Percentiles rank a stretch among this genome's conserved stretches.
Evolutionary conservation across 2,329 filamentous ascomycete species (phyloP).

Genomic region (Cladorrhinum sp.): DNA sequence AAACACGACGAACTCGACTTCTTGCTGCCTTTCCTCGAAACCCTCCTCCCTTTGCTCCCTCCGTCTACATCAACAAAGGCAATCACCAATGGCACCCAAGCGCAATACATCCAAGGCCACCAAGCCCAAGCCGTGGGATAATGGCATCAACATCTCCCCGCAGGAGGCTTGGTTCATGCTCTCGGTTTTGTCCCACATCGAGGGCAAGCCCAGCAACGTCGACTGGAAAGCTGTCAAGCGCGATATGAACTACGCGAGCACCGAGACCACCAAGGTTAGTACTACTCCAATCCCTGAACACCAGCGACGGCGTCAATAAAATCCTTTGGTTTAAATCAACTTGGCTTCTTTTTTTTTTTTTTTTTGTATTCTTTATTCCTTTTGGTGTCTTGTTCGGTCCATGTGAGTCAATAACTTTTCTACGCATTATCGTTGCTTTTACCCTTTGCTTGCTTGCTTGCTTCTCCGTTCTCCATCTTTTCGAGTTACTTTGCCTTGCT

Average conservation of each 20-base stretch:
- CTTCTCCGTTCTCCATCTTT: background rate
- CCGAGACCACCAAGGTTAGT: constrained; percentile 43
- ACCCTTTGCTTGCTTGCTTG: too few species aligned
- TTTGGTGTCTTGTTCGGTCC: background rate
- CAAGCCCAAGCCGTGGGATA: background rate
- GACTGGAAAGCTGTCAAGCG: constrained; percentile 48
- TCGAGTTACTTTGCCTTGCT: too few species aligned
- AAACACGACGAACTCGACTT: too few species aligned
- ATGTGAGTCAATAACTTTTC: too few species aligned
- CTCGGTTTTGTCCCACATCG: constrained; percentile 41
- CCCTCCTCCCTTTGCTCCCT: background rate
- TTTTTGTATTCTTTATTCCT: background rate
- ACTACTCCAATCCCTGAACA: too few species aligned
- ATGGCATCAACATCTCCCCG: constrained; percentile 35
- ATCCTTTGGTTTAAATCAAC: background rate
- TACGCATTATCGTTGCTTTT: too few species aligned
- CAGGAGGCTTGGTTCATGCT: constrained; percentile 37
- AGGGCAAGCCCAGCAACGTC: constrained; percentile 41
- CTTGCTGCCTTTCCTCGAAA: too few species aligned
- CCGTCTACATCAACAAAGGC: background rate
- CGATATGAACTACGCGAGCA: constrained; percentile 44
- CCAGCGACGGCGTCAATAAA: too few species aligned
- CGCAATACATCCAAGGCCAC: background rate
- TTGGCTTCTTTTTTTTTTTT: background rate
- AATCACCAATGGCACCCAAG: background rate